These are phyloP conservation scores for Metschnikowia bowlesiae DNA, from an alignment of 805 yeast species.

Conservation along the genomic window DNA sequence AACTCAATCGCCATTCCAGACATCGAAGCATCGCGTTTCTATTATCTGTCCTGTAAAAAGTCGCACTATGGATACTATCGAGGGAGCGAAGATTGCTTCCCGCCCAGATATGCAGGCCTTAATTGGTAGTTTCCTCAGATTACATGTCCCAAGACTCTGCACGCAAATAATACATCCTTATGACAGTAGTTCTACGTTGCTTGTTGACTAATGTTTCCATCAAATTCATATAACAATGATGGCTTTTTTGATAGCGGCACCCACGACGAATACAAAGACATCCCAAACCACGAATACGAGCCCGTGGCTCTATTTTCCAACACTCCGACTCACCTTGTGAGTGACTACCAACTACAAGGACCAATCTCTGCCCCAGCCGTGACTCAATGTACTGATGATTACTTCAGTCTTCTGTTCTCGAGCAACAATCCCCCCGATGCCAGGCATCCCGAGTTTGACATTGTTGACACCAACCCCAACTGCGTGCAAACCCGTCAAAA, in stretches of 20 bases:
- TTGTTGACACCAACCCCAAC: not conserved
- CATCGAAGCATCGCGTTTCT: not conserved
- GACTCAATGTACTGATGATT: constrained; percentile 10
- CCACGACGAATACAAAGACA: not conserved
- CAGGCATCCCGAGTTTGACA: not conserved
- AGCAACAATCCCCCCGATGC: not conserved
- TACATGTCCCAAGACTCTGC: not conserved
- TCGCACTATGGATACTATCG: not conserved
- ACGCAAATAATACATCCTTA: not conserved
- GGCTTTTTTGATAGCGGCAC: not conserved
- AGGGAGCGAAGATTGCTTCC: constrained; percentile 3
- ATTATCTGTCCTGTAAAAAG: not conserved
- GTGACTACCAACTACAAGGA: constrained; percentile 6
- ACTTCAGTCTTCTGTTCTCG: constrained; percentile 10
- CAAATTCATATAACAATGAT: not conserved
- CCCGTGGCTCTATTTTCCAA: constrained; percentile 3
- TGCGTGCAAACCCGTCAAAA: constrained; percentile 1
- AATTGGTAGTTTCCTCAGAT: not conserved
- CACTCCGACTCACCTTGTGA: not conserved
- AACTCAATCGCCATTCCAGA: not conserved
- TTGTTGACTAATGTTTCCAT: not conserved
- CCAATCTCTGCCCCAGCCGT: constrained; percentile 16
- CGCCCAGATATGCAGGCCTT: constrained; percentile 1
- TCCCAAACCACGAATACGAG: constrained; percentile 1
- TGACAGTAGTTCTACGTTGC: not conserved